Conservation (phyloP, 805 yeast genomes). For the Wickerhamiella azymoides region DNA sequence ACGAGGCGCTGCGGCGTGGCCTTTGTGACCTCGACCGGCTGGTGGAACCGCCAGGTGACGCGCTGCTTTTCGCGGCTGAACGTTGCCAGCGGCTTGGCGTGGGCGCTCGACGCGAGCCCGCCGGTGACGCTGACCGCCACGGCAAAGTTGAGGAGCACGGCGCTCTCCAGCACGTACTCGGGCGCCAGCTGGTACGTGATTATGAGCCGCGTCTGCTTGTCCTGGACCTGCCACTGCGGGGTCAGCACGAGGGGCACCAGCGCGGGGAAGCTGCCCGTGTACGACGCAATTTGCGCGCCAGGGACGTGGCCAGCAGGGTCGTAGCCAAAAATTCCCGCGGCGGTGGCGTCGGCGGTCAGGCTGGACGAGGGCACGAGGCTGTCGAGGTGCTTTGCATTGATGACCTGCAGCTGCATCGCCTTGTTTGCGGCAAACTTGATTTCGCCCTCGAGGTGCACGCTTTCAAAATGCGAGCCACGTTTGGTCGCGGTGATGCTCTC, state of each 20-base stretch:
- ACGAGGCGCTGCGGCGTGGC: conserved; percentile 52
- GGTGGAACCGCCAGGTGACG: conserved; percentile 68
- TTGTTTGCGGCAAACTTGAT: conserved; percentile 13
- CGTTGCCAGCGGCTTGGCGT: conserved; percentile 84
- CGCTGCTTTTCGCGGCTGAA: conserved; percentile 76
- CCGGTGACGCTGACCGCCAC: conserved; percentile 50
- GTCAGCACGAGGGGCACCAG: conserved; percentile 48
- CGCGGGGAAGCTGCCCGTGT: conserved; percentile 39
- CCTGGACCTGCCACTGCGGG: conserved; percentile 86
- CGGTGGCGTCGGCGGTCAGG: conserved; percentile 7
- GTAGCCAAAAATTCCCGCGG: conserved; percentile 8
- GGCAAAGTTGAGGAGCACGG: conserved; percentile 43
- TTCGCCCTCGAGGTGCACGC: conserved; percentile 67
- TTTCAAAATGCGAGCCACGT: conserved; percentile 47
- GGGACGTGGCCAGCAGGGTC: conserved; percentile 3
- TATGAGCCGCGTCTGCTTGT: conserved; percentile 72
- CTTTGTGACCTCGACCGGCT: conserved; percentile 26
- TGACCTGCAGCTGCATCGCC: conserved; percentile 15
- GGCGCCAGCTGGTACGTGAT: conserved; percentile 50
- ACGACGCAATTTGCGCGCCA: conserved; percentile 56
- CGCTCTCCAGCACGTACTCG: conserved; percentile 28
- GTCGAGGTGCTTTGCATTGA: conserved; percentile 29
- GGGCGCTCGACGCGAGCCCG: conserved; percentile 50
- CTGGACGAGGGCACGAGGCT: conserved; percentile 32
- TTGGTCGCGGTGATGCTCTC: conserved; percentile 68